Base-by-base conservation (phyloP, 306 rosid genomes). In the Prunus mume region DNA sequence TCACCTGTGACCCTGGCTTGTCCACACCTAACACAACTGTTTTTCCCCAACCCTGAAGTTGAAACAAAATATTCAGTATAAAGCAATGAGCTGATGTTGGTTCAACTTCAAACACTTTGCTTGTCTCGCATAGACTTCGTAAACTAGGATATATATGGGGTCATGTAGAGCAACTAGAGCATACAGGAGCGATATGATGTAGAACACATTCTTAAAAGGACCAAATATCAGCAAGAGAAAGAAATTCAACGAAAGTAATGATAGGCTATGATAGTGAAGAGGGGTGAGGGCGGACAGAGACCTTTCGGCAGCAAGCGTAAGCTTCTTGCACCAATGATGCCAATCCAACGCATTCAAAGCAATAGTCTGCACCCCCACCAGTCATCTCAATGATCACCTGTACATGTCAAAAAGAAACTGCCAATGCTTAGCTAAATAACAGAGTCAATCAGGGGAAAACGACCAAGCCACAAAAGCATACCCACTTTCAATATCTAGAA, bases 1-100 rank as follows among this genome's bases (percentile, higher is more conserved):
- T 86, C 82, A 95, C 56, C 57, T 5, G 43, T 12, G 97, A 70
- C 55, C 86, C 95, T 62, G 92, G 88, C 80, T 78, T 85, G 79
- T 88, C 96, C 78, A 89, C 92, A 46, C 96, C 98, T 71, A 94
- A 32, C 25, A 94, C 86, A 43, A 94, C 32, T 25, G 97, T 89
- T 85, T 92, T 88, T 2, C 98, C 98, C 98, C 98, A 95, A 60
- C 97, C 98, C 98, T 90, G 69, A 62, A 66, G 20, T 17, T 71
- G 20, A n/a, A 73, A 27, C 58, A 63, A 28, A 15, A 69, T 22
- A 11, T 22, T 15, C 12, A 55, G 45, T 7, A 27, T 6, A 43
- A 11, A 7, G 32, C 3, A 34, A 72, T 55, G 17, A 41, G 25
- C 22, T 20, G 32, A 71, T 51, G 30, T 1, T 1, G 12, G 25